Evolutionary conservation across 2,329 filamentous ascomycete genomes (phyloP).

Genomic region (Arthrobotrys sphaeroides): DNA sequence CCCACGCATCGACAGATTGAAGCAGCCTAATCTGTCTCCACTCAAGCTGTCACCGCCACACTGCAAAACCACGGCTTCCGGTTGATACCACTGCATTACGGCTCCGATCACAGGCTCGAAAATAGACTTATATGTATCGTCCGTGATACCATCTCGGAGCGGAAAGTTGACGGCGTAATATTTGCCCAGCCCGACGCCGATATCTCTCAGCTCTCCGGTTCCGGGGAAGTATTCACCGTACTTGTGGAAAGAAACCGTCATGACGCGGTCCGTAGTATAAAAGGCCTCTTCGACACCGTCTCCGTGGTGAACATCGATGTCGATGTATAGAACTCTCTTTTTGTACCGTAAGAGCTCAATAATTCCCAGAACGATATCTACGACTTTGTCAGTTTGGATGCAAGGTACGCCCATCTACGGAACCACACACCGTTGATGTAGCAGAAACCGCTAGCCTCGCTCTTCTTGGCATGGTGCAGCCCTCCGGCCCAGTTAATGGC

Average conservation of each 20-base stretch:
- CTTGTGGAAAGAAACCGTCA: conserved; percentile 96
- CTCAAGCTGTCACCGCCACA: conserved; percentile 95
- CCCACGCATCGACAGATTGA: conserved; percentile 95
- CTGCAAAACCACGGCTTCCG: conserved; percentile 89
- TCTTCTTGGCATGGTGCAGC: conserved; percentile 93
- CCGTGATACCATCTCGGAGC: conserved; percentile 87
- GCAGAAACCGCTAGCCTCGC: conserved; percentile 93
- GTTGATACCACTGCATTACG: conserved; percentile 84
- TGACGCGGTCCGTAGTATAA: conserved; percentile 85
- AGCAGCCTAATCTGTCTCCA: conserved; percentile 90
- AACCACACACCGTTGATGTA: conserved; percentile 85
- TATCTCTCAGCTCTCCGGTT: conserved; percentile 85
- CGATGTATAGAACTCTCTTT: conserved; percentile 89
- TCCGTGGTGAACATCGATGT: conserved; percentile 91
- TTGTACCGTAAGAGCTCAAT: conserved; percentile 84
- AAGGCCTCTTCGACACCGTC: conserved; percentile 93
- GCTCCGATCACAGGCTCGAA: conserved; percentile 83
- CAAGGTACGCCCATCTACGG: conserved; percentile 62
- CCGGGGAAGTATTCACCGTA: conserved; percentile 89
- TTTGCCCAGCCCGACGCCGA: conserved; percentile 84
- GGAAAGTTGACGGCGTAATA: conserved; percentile 92
- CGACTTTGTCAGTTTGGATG: conserved; percentile 60
- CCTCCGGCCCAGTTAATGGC: conserved; percentile 98
- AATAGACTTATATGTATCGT: conserved; percentile 84
- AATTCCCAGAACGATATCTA: conserved; percentile 93